Evolutionary conservation across 1,139 yeast genomes (phyloP).

Genomic region (Pneumocystis oryctolagi): DNA sequence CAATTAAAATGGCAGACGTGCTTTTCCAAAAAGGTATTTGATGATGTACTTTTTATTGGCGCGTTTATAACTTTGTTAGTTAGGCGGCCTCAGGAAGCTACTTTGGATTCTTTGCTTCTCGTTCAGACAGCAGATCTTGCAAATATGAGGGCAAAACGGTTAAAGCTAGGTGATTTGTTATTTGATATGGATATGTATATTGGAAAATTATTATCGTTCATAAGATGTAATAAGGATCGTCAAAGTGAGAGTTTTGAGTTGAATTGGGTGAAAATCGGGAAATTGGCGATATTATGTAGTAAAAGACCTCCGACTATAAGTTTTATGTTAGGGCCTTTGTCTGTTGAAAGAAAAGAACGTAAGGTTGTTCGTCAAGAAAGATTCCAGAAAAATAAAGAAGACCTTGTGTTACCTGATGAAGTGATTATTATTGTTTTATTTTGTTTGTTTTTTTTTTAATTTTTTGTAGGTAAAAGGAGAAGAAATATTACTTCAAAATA

Average conservation of each 20-base stretch:
- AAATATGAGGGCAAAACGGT: conserved; percentile 8
- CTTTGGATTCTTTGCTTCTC: conserved; percentile 12
- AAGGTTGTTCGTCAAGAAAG: conserved; percentile 10
- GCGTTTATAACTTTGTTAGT: background rate
- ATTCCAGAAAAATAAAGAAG: background rate
- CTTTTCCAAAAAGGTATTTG: background rate
- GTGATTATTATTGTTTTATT: conserved; percentile 5
- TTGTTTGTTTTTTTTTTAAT: conserved; percentile 3
- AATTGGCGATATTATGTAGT: conserved; percentile 9
- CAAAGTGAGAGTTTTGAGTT: background rate
- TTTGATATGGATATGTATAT: conserved; percentile 11
- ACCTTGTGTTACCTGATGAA: conserved; percentile 2
- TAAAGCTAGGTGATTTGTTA: conserved; percentile 10
- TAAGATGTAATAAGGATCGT: background rate
- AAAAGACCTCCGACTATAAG: conserved; percentile 12
- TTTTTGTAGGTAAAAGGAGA: conserved; percentile 22
- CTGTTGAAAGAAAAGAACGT: conserved; percentile 23
- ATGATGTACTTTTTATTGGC: background rate
- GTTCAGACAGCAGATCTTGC: conserved; percentile 12
- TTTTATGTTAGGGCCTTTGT: conserved; percentile 14
- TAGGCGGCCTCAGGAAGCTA: conserved; percentile 10
- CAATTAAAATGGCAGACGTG: background rate
- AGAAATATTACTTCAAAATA: conserved; percentile 38
- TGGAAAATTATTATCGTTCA: conserved; percentile 5
- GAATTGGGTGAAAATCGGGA: conserved; percentile 25